Percentiles rank a stretch among this genome's conserved stretches.
Evolutionary conservation across 257 asterid species (phyloP).

Genomic region (Pogostemon cablin): DNA sequence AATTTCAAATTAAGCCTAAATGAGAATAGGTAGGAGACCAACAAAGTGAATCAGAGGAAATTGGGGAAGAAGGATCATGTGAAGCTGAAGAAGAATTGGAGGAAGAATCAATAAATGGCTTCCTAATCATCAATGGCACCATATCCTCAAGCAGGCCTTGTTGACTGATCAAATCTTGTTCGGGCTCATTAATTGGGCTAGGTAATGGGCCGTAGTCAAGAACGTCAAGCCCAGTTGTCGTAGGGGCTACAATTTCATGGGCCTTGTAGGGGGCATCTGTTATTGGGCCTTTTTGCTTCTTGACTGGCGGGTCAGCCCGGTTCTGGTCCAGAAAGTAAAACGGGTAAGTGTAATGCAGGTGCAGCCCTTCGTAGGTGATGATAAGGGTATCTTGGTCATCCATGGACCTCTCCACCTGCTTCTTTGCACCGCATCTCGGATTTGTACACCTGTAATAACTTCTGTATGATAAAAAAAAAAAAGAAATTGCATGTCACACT

Average conservation of each 20-base stretch:
- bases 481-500: too few relatives aligned
- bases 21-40: constrained; percentile 49
- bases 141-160: constrained; percentile 90
- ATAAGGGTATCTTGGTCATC: constrained; percentile 71
- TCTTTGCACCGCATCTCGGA: constrained; percentile 84
- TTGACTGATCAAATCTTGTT: constrained; percentile 26
- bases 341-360: constrained; percentile 84
- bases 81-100: constrained; percentile 55
- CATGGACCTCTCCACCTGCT: constrained; percentile 76
- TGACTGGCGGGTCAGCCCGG: constrained; percentile 46
- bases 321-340: constrained; percentile 37
- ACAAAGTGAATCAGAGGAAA: constrained; percentile 57
- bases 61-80: constrained; percentile 59
- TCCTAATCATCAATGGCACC: constrained; percentile 73
- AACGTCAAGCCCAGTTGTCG: constrained; percentile 26
- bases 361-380: constrained; percentile 92
- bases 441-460: constrained; percentile 91
- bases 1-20: constrained; percentile 31
- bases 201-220: constrained; percentile 1
- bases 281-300: constrained; percentile 53
- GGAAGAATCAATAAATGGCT: constrained; percentile 44
- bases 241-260: constrained; percentile 21
- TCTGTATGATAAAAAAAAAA: constrained; percentile 39
- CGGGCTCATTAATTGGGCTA: constrained; percentile 25
- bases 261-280: constrained; percentile 30